These are phyloP conservation scores for Kodamaea fungicola DNA, from an alignment of 1,139 yeast species.

Conservation along the genomic window DNA sequence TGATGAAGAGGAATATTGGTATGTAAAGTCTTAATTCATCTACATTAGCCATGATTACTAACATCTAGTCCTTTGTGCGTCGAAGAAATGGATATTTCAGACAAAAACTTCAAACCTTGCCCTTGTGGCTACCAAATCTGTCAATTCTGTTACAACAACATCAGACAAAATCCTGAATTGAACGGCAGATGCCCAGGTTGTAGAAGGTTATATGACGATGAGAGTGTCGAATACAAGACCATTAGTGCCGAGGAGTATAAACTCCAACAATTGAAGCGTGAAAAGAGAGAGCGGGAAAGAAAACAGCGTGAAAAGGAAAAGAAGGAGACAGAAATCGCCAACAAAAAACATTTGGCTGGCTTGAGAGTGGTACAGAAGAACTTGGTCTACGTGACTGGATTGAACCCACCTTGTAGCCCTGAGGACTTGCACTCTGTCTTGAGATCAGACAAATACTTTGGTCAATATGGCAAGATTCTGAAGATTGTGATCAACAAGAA, in stretches of 20 bases:
- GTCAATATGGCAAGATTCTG: constrained; percentile 94
- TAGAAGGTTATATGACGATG: constrained; percentile 90
- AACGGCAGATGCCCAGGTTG: constrained; percentile 98
- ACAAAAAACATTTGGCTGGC: constrained; percentile 91
- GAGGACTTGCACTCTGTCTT: constrained; percentile 86
- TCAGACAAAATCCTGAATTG: constrained; percentile 89
- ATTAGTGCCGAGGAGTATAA: constrained; percentile 83
- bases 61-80: constrained; percentile 78
- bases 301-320: constrained; percentile 88
- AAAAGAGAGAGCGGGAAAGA: constrained; percentile 79
- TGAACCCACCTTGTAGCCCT: constrained; percentile 85
- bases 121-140: constrained; percentile 99
- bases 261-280: constrained; percentile 72
- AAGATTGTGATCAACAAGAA: constrained; percentile 91
- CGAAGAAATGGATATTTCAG: constrained; percentile 95
- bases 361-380: constrained; percentile 97
- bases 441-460: constrained; percentile 91
- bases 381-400: constrained; percentile 92
- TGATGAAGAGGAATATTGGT: constrained; percentile 77
- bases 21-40: constrained; percentile 19
- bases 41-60: constrained; percentile 14
- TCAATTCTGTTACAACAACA: constrained; percentile 96
- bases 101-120: constrained; percentile 95
- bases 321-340: constrained; percentile 85
- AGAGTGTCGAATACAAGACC: constrained; percentile 80